These are phyloP conservation scores for Onygena corvina DNA, from an alignment of 2,329 filamentous ascomycete genomes.

Conservation along the genomic window DNA sequence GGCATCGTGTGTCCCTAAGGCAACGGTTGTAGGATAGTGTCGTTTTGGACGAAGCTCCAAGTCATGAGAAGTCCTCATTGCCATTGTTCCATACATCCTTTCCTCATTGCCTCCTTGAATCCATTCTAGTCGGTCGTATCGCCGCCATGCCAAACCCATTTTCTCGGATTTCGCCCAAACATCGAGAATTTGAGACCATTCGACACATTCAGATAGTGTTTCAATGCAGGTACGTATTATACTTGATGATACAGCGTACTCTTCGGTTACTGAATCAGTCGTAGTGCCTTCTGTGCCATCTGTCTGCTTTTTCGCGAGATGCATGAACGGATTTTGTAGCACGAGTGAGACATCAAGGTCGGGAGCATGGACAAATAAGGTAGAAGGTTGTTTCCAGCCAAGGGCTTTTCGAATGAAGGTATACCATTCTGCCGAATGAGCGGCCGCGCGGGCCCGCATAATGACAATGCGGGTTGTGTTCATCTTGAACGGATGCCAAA, in stretches of 20 bases:
- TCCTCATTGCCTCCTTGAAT: constrained; percentile 53
- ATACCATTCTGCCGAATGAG: constrained; percentile 56
- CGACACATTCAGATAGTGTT: constrained; percentile 44
- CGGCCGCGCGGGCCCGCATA: constrained; percentile 48
- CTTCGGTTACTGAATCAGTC: constrained; percentile 29
- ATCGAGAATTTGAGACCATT: constrained; percentile 49
- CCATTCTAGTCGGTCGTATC: constrained; percentile 59
- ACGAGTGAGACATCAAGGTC: constrained; percentile 49
- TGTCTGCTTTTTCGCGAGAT: constrained; percentile 34
- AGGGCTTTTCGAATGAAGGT: constrained; percentile 51
- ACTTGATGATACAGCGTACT: constrained; percentile 44
- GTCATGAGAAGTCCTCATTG: constrained; percentile 54
- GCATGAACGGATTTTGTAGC: constrained; percentile 49
- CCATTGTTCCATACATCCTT: constrained; percentile 57
- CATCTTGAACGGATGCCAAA: constrained; percentile 45
- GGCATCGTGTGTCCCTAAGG: constrained; percentile 28
- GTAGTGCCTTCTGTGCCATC: constrained; percentile 32
- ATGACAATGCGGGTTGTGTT: constrained; percentile 48
- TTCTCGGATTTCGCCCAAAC: constrained; percentile 47
- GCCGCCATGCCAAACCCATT: constrained; percentile 56
- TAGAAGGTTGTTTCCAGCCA: constrained; percentile 45
- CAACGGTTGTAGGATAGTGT: constrained; percentile 48
- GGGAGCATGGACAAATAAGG: constrained; percentile 50
- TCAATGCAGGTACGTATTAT: constrained; percentile 49
- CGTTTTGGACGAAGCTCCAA: constrained; percentile 53